Evolutionary conservation across 805 yeast genomes (phyloP), one percentile per base, ranked within the genome.

Genomic region (Ogataea kodamae): DNA sequence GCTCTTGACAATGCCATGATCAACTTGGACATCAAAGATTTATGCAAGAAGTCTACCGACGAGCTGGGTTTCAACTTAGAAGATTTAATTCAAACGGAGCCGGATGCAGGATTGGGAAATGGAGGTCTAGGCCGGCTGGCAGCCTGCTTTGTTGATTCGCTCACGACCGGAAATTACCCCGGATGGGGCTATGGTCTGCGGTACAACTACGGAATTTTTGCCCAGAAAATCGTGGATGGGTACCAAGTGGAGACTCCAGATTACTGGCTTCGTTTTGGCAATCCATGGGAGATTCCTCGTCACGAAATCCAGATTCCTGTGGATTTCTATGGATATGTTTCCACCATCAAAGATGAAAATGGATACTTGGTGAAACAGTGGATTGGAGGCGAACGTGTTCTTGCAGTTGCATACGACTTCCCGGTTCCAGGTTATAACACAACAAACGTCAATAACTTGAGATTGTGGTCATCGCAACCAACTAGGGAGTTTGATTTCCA

Each of bases 121-220:
- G 97, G 97, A 55, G 97, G 97, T 45, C 67, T 88, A 37, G 97
- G 97, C 43, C 76, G 97, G 57, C 69, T 88, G 54, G 96, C 96
- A 14, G 96, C 96, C 13, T 89, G 96, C 62, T 88, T 87, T 56
- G 76, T 88, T 29, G 96, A 89, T 63, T 86, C 96, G 1, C 65
- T 88, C 57, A 76, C 92, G 21, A 78, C 95, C 4, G 81, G 84
- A 46, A 79, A 84, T 59, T 85, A 84, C 59, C 87, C 94, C 11
- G 95, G 95, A 32, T 88, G 97, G 97, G 97, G 97, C 44, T 88
- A 88, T 59, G 96, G 97, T 40, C 67, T 88, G 48, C 81, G 95
- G 57, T 88, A 88, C 65, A 87, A 87, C 61, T 88, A 89, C 56
- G 97, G 97, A 59, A 88, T 88, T 49, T 88, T 88, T 63, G 76